Evolutionary conservation across 108 stramenopile genomes (phyloP), one percentile per base, ranked within the genome.

Genomic region (Schizochytrium sp.): DNA sequence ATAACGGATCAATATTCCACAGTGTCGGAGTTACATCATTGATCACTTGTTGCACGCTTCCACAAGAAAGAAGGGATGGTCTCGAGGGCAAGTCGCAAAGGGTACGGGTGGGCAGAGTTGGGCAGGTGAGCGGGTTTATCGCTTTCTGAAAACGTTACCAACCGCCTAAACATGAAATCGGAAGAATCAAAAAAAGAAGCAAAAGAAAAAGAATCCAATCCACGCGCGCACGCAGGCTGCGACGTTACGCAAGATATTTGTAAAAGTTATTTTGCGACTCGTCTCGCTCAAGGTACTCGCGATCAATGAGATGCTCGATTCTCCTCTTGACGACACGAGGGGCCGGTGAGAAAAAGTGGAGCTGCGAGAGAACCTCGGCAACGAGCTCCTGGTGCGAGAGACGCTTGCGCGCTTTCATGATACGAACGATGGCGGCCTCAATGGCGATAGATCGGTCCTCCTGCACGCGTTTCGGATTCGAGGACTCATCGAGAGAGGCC

Each of bases 351-450:
- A 99, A 99, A 72, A 99, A 98, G 21, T 96, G 92, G 58, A 99
- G 97, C 91, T 98, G 97, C 4, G 95, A 95, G 69, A 99, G 90
- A 57, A 99, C 99, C 90, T 99, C 98, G 41, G 99, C 96, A 45
- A 98, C 90, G 8, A 99, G 94, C 89, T 98, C 97, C 90, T 98
- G 97, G 91, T 99, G 99, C 44, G 96, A 92, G 60, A 99, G 94
- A 18, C 97, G 96, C 94, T 98, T 99, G 88, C 97, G 93, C n/a
- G 97, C 97, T 93, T 99, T 99, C 99, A 99, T 99, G 92, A 98
- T 99, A 88, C 99, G 96, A 12, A 99, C 99, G 91, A 99, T 97
- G 44, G 98, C 97, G 57, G 99, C 99, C 93, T 99, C 99, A 88
- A 99, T 99, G 41, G 98, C 98, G 93, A 96, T 93, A 29, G 95